Evolutionary conservation across 2,329 filamentous ascomycete genomes (phyloP).

Genomic region (Ambrosiella xylebori): DNA sequence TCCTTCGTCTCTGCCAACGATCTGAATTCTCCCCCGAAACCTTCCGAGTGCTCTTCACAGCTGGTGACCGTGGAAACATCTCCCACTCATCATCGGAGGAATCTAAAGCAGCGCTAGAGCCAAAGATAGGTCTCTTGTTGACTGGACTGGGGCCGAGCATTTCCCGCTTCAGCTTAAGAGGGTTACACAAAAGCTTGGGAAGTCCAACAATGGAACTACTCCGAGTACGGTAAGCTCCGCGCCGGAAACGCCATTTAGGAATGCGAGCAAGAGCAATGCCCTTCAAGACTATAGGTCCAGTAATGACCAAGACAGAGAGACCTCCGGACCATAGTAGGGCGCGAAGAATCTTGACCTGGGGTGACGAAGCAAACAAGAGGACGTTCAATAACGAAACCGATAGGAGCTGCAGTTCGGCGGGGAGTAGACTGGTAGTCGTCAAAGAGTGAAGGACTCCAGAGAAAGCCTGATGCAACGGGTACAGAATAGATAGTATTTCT

Average conservation of each 20-base stretch:
- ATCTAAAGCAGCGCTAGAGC: background rate
- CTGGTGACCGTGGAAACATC: background rate
- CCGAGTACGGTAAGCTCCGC: constrained; percentile 20
- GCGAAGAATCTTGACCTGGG: constrained; percentile 73
- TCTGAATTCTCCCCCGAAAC: background rate
- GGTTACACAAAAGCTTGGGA: constrained; percentile 4
- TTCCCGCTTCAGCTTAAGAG: constrained; percentile 9
- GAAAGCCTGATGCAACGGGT: constrained; percentile 67
- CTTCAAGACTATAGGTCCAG: constrained; percentile 60
- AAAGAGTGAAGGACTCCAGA: constrained; percentile 59
- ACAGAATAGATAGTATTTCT: constrained; percentile 28
- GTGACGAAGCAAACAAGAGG: constrained; percentile 57
- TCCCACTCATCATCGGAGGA: constrained; percentile 2
- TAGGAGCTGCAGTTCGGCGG: constrained; percentile 74
- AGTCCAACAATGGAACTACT: background rate
- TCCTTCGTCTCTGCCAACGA: constrained; percentile 38
- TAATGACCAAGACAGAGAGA: constrained; percentile 54
- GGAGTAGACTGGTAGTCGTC: constrained; percentile 73
- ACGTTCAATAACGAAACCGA: constrained; percentile 71
- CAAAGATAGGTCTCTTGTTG: background rate
- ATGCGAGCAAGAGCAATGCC: constrained; percentile 74
- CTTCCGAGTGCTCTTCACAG: background rate
- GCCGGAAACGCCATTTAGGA: constrained; percentile 75
- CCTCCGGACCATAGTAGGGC: constrained; percentile 75
- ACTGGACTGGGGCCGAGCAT: constrained; percentile 13